phyloP scores from a whole-genome alignment of 192 early-diverging fungal species.

The Diversispora eburnea region DNA sequence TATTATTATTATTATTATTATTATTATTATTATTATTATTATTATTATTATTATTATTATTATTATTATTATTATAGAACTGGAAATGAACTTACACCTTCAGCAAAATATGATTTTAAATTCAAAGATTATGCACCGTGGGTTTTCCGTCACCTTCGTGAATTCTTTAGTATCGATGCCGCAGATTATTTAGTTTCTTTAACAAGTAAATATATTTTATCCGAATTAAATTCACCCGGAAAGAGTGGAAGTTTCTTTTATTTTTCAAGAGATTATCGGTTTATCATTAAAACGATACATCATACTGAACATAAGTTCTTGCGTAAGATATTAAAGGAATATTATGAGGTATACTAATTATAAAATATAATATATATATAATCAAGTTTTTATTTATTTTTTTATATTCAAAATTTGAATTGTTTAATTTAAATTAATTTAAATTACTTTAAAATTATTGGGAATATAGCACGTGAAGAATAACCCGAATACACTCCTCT shows the following conservation, averaged over 20 bases:
- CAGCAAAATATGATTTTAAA: slow-evolving; percentile 95
- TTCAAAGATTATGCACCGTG: slow-evolving; percentile 99
- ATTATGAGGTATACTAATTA: slow-evolving; percentile 64
- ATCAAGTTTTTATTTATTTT: background rate
- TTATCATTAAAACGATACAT: slow-evolving; percentile 99
- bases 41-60: background rate
- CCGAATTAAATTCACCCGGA: slow-evolving; percentile 90
- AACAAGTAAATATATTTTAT: slow-evolving; percentile 95
- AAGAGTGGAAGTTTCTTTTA: slow-evolving; percentile 98
- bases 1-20: no score
- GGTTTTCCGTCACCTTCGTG: slow-evolving; percentile 90
- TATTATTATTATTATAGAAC: slow-evolving; percentile 45
- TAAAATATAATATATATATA: no score
- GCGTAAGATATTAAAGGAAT: slow-evolving; percentile 79
- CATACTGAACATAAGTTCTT: slow-evolving; percentile 93
- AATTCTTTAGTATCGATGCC: slow-evolving; percentile 83
- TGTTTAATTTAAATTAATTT: background rate
- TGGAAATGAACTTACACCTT: slow-evolving; percentile 94
- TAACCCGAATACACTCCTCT: slow-evolving; percentile 90
- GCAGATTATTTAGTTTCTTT: slow-evolving; percentile 94
- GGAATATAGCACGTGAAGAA: slow-evolving; percentile 67
- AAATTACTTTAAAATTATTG: background rate
- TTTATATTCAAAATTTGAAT: background rate
- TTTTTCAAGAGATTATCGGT: slow-evolving; percentile 96
- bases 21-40: no score